phyloP scores from a whole-genome alignment of 768 basidiomycete species.

The Holtermannia corniformis region DNA sequence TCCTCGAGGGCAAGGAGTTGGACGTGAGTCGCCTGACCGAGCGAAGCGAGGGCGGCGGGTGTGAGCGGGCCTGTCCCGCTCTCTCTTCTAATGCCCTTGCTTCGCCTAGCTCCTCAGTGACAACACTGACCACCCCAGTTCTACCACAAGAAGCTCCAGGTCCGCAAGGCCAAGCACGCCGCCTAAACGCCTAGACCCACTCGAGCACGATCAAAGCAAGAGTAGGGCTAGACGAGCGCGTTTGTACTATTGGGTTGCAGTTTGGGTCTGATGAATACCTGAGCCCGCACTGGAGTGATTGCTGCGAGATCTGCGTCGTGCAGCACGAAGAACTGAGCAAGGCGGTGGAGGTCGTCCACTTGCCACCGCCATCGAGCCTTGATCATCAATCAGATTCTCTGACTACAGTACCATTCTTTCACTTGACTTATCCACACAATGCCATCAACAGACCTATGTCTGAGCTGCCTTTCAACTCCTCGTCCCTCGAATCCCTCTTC shows the following conservation, averaged over 20 bases:
- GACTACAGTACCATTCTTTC: no score
- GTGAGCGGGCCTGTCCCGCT: neutral
- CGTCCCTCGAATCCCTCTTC: no score
- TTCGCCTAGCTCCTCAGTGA: neutral
- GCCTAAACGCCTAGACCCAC: slow-evolving; percentile 18
- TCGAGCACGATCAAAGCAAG: neutral
- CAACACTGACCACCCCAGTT: slow-evolving; percentile 50
- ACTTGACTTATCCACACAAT: no score
- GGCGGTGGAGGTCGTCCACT: no score
- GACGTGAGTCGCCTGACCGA: slow-evolving; percentile 56
- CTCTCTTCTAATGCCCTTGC: slow-evolving; percentile 11
- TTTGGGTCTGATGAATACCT: neutral
- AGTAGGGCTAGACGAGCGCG: neutral
- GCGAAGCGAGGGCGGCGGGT: no score
- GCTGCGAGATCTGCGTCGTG: no score
- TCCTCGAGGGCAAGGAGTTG: slow-evolving; percentile 96
- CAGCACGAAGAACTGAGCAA: no score
- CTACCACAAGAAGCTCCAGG: slow-evolving; percentile 85
- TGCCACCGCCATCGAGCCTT: no score
- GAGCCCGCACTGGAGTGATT: neutral
- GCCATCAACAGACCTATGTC: no score
- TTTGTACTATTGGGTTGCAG: slow-evolving; percentile 14
- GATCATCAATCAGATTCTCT: no score
- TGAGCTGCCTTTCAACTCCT: no score
- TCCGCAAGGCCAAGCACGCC: slow-evolving; percentile 92